Base-by-base conservation (phyloP, 176 grass and related monocot genomes). In the Carex littledalei region DNA sequence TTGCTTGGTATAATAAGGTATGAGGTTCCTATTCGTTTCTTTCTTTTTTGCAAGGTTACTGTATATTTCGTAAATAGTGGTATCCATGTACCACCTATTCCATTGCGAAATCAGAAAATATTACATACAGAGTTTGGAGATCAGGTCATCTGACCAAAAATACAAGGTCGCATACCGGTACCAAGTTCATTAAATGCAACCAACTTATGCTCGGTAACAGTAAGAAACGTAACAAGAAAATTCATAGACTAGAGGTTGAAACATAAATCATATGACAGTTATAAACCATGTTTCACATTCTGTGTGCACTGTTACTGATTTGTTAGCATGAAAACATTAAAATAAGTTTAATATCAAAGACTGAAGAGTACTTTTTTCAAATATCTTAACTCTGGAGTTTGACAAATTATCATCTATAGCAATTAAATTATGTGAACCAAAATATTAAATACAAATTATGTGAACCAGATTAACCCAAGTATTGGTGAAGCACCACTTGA, bases 401-500 rank as follows among this genome's bases (percentile, higher is more conserved):
- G 61, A 12, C 61, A 21, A 52, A 75, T 74, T 45, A 45, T 8
- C 0, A 45, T 5, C 5, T 39, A 39, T 45, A 45, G 43, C 1
- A 45, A 74, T 50, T 4, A 50, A 24, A 49, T 52, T 75, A 32
- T 57, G 52, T 78, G 74, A 78, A 32, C 52, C 50, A 18, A 21
- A 50, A 75, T 75, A 52, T 52, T 5, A 11, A 50, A 50, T 50
- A 15, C 71, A 52, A 26, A 50, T 50, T 75, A 32, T 34, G 52
- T 78, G 74, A 78, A 34, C 26, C 22, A 18, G 1, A 56, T 78
- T 78, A 78, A 78, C 50, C 74, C 74, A 78, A 78, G 74, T 78
- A 55, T 34, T 78, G 52, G 13, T 34, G 3, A 57, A 32, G 13
- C 26, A 56, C 74, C 74, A 78, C 74, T 78, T 78, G 50, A 21